Evolutionary conservation across 176 grass and related monocot species (phyloP).

Genomic region (Musa troglodytarum): DNA sequence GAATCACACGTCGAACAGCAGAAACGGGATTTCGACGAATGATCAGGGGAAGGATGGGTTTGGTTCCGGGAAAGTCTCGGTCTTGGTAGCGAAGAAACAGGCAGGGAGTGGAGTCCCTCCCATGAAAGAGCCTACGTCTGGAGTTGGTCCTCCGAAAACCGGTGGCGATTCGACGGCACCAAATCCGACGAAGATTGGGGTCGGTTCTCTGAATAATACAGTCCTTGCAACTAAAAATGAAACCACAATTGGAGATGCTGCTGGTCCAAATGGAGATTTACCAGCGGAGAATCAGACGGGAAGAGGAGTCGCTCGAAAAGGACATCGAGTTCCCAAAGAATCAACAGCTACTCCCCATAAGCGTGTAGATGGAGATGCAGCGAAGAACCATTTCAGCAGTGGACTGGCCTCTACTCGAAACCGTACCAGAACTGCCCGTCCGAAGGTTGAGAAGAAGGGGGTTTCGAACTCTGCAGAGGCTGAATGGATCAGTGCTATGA

Average conservation of each 20-base stretch:
- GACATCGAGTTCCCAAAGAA: slow-evolving; percentile 19
- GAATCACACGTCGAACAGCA: background rate
- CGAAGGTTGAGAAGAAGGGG: background rate
- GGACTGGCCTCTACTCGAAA: slow-evolving; percentile 9
- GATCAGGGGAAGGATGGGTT: background rate
- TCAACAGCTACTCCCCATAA: slow-evolving; percentile 4
- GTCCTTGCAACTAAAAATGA: background rate
- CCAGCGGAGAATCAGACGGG: slow-evolving; percentile 4
- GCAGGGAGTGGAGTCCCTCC: slow-evolving; percentile 1
- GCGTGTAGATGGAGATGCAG: slow-evolving; percentile 5
- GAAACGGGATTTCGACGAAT: slow-evolving; percentile 8
- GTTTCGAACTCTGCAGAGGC: slow-evolving; percentile 14
- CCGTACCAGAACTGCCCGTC: background rate
- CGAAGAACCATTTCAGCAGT: slow-evolving; percentile 13
- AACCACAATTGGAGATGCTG: background rate
- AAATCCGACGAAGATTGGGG: slow-evolving; percentile 8
- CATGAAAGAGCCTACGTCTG: background rate
- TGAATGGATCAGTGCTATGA: slow-evolving; percentile 59
- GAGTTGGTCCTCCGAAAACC: background rate
- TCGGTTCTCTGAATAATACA: slow-evolving; percentile 4
- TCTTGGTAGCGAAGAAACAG: background rate
- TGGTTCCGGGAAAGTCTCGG: background rate
- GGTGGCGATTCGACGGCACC: background rate
- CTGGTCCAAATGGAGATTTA: background rate
- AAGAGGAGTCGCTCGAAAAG: background rate